Evolutionary conservation across 2,329 filamentous ascomycete genomes (phyloP).

Genomic region (Scedosporium boydii): DNA sequence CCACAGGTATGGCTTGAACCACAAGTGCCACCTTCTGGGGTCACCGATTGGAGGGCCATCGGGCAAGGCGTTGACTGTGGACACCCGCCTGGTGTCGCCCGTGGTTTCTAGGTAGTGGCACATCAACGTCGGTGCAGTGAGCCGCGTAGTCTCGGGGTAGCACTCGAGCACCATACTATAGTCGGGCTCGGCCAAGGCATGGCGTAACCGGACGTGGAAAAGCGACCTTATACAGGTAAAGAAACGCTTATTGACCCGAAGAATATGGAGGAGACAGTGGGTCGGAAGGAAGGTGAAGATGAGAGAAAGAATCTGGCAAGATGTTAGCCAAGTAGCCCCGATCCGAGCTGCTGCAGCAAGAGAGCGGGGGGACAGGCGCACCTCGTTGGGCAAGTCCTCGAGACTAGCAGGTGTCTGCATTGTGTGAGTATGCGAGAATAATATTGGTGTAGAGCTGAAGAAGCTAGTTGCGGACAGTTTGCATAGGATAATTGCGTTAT

Average conservation of each 20-base stretch:
- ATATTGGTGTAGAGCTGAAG: not conserved
- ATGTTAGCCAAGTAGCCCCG: not conserved
- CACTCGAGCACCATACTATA: constrained; percentile 69
- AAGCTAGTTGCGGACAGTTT: not conserved
- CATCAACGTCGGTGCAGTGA: constrained; percentile 56
- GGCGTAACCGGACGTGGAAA: constrained; percentile 50
- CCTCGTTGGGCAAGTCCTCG: not conserved
- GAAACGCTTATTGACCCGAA: constrained; percentile 49
- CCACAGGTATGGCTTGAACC: constrained; percentile 54
- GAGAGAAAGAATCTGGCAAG: not conserved
- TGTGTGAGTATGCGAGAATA: not conserved
- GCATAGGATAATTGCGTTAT: not conserved
- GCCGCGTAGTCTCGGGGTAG: constrained; percentile 61
- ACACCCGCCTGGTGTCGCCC: constrained; percentile 6
- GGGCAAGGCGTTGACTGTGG: constrained; percentile 4
- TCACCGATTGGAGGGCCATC: constrained; percentile 18
- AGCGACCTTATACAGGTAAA: constrained; percentile 51
- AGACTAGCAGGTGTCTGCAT: not conserved
- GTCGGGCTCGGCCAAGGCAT: constrained; percentile 46
- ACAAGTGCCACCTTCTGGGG: constrained; percentile 55
- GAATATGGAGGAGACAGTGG: constrained; percentile 39
- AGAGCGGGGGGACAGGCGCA: not conserved
- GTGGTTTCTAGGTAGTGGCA: constrained; percentile 57
- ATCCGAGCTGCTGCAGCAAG: not conserved
- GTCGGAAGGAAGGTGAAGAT: constrained; percentile 30